Evolutionary conservation across 192 early-diverging fungal genomes (phyloP).

Genomic region (Coemansia pectinata): DNA sequence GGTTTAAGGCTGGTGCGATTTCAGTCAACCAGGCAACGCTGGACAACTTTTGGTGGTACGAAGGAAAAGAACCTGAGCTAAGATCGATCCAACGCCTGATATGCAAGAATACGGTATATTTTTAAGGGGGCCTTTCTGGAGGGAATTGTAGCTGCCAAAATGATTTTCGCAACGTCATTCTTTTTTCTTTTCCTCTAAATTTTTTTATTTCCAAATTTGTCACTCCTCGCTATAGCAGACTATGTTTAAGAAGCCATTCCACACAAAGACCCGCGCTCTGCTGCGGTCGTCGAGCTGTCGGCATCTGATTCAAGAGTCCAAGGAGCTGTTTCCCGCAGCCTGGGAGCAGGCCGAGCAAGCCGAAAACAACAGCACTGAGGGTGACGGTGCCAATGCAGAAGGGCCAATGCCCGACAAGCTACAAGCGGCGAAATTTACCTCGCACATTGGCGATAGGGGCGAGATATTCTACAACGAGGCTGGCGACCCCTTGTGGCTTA

Average conservation of each 20-base stretch:
- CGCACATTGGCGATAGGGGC: conserved; percentile 65
- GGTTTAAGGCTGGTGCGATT: conserved; percentile 33
- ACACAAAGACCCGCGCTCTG: conserved; percentile 68
- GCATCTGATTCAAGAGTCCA: conserved; percentile 64
- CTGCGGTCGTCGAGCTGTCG: conserved; percentile 70
- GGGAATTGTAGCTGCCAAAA: too few species aligned
- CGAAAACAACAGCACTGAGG: conserved; percentile 1
- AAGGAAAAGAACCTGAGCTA: conserved; percentile 69
- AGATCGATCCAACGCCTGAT: conserved; percentile 59
- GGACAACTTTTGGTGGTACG: conserved; percentile 72
- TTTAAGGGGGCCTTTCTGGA: conserved; percentile 13
- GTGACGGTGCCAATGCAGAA: conserved; percentile 13
- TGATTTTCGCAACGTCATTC: not conserved
- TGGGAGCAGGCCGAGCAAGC: conserved; percentile 16
- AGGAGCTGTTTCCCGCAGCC: conserved; percentile 49
- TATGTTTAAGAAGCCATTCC: conserved; percentile 79
- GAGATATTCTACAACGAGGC: conserved; percentile 62
- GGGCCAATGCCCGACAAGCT: conserved; percentile 59
- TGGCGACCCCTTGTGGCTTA: conserved; percentile 69
- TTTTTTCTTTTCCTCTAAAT: not conserved
- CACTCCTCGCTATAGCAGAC: not conserved
- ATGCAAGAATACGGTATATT: conserved; percentile 68
- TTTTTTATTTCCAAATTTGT: not conserved
- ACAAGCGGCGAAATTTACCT: conserved; percentile 64
- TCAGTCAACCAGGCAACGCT: conserved; percentile 54